A percentile compares a stretch with the other conserved stretches of the same genome.
These are phyloP conservation scores for Fusarium subglutinans DNA, from an alignment of 2,329 filamentous ascomycete genomes.

Conservation along the genomic window DNA sequence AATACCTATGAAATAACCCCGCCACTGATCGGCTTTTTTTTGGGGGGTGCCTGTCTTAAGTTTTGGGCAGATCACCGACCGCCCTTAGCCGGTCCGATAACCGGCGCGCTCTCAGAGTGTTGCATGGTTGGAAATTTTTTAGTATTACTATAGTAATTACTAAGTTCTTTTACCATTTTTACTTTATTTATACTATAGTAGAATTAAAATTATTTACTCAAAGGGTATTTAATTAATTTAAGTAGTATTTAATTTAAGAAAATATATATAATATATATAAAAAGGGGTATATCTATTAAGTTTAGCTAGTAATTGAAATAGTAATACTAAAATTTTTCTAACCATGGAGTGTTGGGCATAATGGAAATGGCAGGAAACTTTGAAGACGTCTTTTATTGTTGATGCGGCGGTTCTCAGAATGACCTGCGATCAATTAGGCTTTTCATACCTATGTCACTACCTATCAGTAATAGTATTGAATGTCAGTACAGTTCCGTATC, in stretches of 20 bases:
- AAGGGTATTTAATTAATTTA: too few species aligned
- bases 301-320: too few species aligned
- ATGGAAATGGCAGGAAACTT: neutral
- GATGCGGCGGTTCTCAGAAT: neutral
- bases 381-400: neutral
- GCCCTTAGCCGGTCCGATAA: conserved; percentile 8
- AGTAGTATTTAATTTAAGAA: too few species aligned
- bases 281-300: too few species aligned
- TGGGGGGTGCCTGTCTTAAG: neutral
- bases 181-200: too few species aligned
- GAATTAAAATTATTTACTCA: too few species aligned
- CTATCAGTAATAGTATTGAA: neutral
- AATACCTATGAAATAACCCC: conserved; percentile 5
- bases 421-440: neutral
- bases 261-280: too few species aligned
- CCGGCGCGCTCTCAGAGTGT: neutral
- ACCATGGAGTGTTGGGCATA: neutral
- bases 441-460: neutral
- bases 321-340: too few species aligned
- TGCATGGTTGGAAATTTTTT: too few species aligned
- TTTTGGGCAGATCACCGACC: neutral
- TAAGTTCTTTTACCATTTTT: too few species aligned
- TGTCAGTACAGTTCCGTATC: neutral
- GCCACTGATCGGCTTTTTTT: conserved; percentile 17
- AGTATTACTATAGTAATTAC: too few species aligned